Percentiles rank a stretch among this genome's conserved stretches.
These are phyloP conservation scores for Fusarium protoensiforme DNA, from an alignment of 2,329 filamentous ascomycete genomes.

Conservation along the genomic window DNA sequence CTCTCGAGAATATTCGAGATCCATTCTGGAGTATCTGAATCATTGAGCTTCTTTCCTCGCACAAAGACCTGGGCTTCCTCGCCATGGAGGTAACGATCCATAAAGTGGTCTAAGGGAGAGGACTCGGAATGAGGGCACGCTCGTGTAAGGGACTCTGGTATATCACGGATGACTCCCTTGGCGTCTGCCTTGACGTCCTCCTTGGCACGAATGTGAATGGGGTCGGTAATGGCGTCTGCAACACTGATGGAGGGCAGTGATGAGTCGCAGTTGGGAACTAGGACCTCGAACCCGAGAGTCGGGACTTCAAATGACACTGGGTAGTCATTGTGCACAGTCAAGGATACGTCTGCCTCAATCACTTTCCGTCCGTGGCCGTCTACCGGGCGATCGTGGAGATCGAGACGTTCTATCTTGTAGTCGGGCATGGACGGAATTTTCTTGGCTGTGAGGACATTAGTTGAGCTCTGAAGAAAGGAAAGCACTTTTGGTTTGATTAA, in stretches of 20 bases:
- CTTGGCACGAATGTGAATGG: slow-evolving; percentile 75
- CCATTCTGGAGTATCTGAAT: slow-evolving; percentile 81
- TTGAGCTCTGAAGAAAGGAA: slow-evolving; percentile 35
- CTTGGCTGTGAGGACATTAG: slow-evolving; percentile 61
- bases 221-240: slow-evolving; percentile 77
- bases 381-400: slow-evolving; percentile 77
- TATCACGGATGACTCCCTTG: slow-evolving; percentile 75
- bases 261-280: slow-evolving; percentile 83
- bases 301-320: slow-evolving; percentile 83
- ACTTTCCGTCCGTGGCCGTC: slow-evolving; percentile 64
- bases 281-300: slow-evolving; percentile 82
- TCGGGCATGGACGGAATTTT: slow-evolving; percentile 82
- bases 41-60: slow-evolving; percentile 77
- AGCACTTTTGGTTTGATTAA: slow-evolving; percentile 43
- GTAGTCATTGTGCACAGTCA: slow-evolving; percentile 80
- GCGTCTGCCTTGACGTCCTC: slow-evolving; percentile 76
- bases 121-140: slow-evolving; percentile 80
- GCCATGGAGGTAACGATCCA: slow-evolving; percentile 85
- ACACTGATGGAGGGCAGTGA: slow-evolving; percentile 80
- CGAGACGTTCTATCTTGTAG: slow-evolving; percentile 84
- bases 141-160: slow-evolving; percentile 78
- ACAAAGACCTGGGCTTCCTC: slow-evolving; percentile 84
- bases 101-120: slow-evolving; percentile 85
- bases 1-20: slow-evolving; percentile 82
- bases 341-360: slow-evolving; percentile 82